These are phyloP conservation scores for Ormosia emarginata DNA, from an alignment of 306 rosid species.

Conservation along the genomic window DNA sequence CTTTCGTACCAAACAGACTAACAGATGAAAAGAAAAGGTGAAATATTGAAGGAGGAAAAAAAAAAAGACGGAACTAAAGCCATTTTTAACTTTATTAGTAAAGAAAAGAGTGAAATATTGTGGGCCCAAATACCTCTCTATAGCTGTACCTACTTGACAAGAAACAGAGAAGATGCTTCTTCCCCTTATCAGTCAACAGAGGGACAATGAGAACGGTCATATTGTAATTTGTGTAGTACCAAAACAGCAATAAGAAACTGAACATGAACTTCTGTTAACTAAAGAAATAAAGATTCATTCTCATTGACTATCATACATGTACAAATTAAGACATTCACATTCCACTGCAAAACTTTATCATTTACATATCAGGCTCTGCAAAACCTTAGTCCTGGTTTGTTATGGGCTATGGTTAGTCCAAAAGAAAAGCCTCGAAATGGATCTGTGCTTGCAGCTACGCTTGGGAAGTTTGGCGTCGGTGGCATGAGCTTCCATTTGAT, in stretches of 20 bases:
- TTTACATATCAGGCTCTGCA: background rate
- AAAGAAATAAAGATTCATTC: background rate
- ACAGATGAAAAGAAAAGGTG: background rate
- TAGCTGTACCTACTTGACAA: constrained; percentile 1
- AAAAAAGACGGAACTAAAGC: background rate
- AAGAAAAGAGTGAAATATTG: background rate
- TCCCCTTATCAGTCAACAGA: background rate
- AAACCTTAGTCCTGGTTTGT: background rate
- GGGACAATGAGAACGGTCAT: background rate
- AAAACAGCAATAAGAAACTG: background rate
- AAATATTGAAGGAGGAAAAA: background rate
- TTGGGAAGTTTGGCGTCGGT: background rate
- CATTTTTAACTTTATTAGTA: background rate
- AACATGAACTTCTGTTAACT: background rate
- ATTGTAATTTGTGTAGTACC: background rate
- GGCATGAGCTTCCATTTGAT: background rate
- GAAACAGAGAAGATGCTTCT: background rate
- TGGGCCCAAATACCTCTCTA: background rate
- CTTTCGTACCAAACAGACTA: background rate
- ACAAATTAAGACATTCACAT: background rate
- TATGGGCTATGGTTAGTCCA: constrained; percentile 18
- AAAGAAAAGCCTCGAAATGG: constrained; percentile 16
- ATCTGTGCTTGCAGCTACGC: constrained; percentile 1
- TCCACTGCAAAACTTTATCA: background rate
- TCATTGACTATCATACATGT: background rate